Evolutionary conservation across 129 eudicot genomes (phyloP).

Genomic region (Tanacetum coccineum): DNA sequence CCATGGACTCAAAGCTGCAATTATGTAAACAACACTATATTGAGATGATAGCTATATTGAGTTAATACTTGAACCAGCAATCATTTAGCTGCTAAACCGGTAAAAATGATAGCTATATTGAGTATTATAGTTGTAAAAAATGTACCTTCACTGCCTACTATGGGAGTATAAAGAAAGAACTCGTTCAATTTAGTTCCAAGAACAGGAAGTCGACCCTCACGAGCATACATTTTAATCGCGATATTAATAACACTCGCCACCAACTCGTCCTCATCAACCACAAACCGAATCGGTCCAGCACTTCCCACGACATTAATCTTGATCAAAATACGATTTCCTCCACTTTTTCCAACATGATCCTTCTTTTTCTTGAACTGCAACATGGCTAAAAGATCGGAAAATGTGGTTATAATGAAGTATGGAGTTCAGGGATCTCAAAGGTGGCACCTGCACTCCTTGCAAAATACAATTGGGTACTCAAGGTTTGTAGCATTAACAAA

Average conservation of each 20-base stretch:
- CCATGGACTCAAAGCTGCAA: conserved; percentile 66
- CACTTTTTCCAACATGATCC: conserved; percentile 4
- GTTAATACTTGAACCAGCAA: background rate
- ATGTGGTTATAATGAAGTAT: background rate
- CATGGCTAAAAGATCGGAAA: background rate
- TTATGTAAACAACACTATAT: background rate
- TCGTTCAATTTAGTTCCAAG: conserved; percentile 48
- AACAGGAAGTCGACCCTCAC: conserved; percentile 35
- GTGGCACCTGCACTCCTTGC: conserved; percentile 25
- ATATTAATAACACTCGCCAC: conserved; percentile 25
- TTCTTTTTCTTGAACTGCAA: conserved; percentile 20
- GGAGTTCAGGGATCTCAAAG: conserved; percentile 14
- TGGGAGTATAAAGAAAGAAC: conserved; percentile 71
- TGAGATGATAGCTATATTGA: no score
- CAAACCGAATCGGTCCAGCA: conserved; percentile 30
- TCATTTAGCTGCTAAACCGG: no score
- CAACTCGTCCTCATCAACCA: conserved; percentile 23
- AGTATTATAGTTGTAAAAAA: background rate
- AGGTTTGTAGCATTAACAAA: conserved; percentile 22
- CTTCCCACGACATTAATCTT: conserved; percentile 26
- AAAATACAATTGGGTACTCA: background rate
- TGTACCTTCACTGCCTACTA: conserved; percentile 62
- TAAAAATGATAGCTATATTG: no score
- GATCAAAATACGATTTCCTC: conserved; percentile 19
- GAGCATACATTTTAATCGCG: conserved; percentile 30